Percentiles rank a stretch among this genome's conserved stretches.
These are phyloP conservation scores for Kwoniella heveanensis DNA, from an alignment of 768 basidiomycete genomes.

Conservation along the genomic window DNA sequence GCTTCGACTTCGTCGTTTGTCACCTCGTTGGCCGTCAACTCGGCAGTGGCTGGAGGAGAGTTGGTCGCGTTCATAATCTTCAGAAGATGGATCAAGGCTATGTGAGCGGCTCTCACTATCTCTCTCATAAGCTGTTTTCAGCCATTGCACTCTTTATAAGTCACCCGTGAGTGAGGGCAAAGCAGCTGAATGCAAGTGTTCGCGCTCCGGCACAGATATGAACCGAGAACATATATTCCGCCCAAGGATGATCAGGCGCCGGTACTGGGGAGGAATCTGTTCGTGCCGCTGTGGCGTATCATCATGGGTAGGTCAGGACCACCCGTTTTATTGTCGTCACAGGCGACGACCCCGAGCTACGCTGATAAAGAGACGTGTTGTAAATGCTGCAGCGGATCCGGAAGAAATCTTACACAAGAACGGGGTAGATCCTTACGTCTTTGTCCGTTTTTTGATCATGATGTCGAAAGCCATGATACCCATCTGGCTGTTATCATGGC, in stretches of 20 bases:
- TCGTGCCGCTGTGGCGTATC: conserved; percentile 45
- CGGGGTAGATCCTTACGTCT: conserved; percentile 80
- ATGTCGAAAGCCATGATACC: conserved; percentile 80
- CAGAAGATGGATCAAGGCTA: conserved; percentile 78
- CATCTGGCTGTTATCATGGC: conserved; percentile 89
- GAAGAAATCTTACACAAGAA: conserved; percentile 48
- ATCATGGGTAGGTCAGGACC: conserved; percentile 30
- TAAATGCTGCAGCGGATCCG: conserved; percentile 59
- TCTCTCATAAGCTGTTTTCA: not conserved
- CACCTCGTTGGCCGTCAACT: conserved; percentile 83
- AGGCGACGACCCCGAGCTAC: no score
- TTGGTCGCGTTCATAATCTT: conserved; percentile 77
- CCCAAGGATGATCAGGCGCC: conserved; percentile 59
- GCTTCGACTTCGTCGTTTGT: conserved; percentile 78
- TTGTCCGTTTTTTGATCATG: conserved; percentile 82
- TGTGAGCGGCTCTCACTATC: conserved; percentile 61
- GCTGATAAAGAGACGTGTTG: no score
- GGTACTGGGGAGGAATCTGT: conserved; percentile 32
- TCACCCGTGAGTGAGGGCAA: not conserved
- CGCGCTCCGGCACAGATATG: conserved; percentile 48
- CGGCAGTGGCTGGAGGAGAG: conserved; percentile 62
- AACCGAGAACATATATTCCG: conserved; percentile 75
- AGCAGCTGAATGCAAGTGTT: not conserved
- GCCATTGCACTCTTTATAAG: not conserved
- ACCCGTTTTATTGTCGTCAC: no score